A percentile compares a stretch with the other conserved stretches of the same genome.
These are phyloP conservation scores for Tetrastigma voinierianum DNA, from an alignment of 164 flowering plant species.

Conservation along the genomic window DNA sequence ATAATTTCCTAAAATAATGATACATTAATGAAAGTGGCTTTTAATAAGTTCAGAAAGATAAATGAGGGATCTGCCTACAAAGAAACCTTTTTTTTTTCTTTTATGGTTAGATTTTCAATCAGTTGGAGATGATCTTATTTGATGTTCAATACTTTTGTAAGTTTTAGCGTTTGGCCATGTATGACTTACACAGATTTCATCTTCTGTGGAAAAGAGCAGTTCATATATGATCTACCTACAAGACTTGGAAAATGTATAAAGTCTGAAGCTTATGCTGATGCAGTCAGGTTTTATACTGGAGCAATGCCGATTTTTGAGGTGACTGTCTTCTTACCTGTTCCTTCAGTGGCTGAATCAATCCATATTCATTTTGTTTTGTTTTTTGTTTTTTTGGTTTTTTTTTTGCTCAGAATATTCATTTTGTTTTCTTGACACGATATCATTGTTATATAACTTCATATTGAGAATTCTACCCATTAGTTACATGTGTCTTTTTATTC, in stretches of 20 bases:
- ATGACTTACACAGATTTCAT: slow-evolving; percentile 38
- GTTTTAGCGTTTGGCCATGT: slow-evolving; percentile 20
- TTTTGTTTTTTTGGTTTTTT: background rate
- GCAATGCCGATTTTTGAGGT: slow-evolving; percentile 99
- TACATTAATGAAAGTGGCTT: too few species aligned
- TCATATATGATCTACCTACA: slow-evolving; percentile 94
- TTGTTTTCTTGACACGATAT: too few species aligned
- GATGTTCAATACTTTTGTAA: slow-evolving; percentile 13
- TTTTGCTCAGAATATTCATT: too few species aligned
- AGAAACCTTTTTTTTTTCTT: slow-evolving; percentile 35
- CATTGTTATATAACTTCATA: too few species aligned
- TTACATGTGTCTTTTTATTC: too few species aligned
- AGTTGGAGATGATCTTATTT: slow-evolving; percentile 1
- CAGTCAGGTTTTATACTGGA: slow-evolving; percentile 85
- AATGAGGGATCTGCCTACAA: background rate
- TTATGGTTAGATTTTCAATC: background rate
- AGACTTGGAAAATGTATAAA: slow-evolving; percentile 90
- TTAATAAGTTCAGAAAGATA: too few species aligned
- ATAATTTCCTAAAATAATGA: too few species aligned
- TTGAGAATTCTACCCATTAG: too few species aligned
- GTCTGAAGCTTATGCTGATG: slow-evolving; percentile 94
- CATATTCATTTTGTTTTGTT: background rate
- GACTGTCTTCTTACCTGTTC: slow-evolving; percentile 7
- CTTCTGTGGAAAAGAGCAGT: slow-evolving; percentile 71
- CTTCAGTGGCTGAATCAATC: background rate